phyloP scores from a whole-genome alignment of 768 basidiomycete genomes.

The Boletus edulis region DNA sequence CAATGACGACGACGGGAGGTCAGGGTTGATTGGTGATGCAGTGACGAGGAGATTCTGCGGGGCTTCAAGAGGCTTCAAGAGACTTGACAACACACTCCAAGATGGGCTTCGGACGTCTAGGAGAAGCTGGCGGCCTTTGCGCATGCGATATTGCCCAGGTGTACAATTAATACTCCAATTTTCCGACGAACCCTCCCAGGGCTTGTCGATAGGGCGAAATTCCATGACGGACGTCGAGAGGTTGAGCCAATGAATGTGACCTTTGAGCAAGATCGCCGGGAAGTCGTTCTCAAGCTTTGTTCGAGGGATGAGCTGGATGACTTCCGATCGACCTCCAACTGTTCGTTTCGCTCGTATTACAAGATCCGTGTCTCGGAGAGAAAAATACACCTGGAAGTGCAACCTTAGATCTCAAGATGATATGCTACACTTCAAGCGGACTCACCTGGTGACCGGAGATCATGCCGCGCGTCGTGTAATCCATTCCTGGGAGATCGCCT shows the following conservation, averaged over 20 bases:
- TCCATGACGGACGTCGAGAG: constrained; percentile 22
- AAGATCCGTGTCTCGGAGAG: constrained; percentile 13
- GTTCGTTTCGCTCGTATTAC: constrained; percentile 18
- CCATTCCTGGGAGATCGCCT: constrained; percentile 21
- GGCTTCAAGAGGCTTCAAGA: constrained; percentile 25
- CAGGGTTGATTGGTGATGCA: neutral
- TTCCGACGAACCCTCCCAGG: constrained; percentile 24
- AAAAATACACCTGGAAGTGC: constrained; percentile 22
- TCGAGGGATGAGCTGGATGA: constrained; percentile 24
- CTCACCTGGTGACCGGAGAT: constrained; percentile 21
- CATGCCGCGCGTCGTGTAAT: constrained; percentile 16
- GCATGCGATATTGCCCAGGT: constrained; percentile 3
- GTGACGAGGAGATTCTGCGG: constrained; percentile 23
- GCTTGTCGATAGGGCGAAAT: constrained; percentile 22
- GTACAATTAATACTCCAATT: constrained; percentile 26
- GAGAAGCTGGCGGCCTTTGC: constrained; percentile 9
- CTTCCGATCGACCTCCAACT: neutral
- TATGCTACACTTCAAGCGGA: neutral
- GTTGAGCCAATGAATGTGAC: constrained; percentile 31
- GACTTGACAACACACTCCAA: constrained; percentile 26
- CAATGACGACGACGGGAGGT: neutral
- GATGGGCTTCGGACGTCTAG: constrained; percentile 30
- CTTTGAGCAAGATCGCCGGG: constrained; percentile 21
- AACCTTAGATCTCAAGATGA: neutral
- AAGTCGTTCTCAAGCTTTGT: constrained; percentile 24